Base-by-base conservation (phyloP, 2,329 filamentous ascomycete genomes). In the Gnomoniopsis sp. region DNA sequence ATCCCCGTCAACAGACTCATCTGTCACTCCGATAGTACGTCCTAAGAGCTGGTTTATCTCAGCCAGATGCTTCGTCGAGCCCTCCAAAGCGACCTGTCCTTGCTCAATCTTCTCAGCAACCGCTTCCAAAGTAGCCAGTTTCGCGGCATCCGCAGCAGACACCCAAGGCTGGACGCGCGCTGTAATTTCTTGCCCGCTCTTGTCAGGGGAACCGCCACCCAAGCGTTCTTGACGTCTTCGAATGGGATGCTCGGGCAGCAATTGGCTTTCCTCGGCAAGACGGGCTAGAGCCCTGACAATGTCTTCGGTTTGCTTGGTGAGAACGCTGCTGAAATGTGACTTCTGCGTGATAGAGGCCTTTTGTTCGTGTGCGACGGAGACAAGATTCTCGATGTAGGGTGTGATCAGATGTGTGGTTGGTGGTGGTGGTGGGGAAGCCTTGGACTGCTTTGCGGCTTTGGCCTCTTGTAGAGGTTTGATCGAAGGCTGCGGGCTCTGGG, bases 251-350 rank as follows among this genome's bases (percentile, higher is more conserved):
- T 75, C 71, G 1, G 79, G 79, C 14, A 88, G 75, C 17, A 88
- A 72, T 62, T 86, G 83, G 65, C 85, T 88, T 66, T 88, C 85
- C 51, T 88, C 81, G 12, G 79, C 77, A 2, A 88, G 72, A 58
- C 79, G 82, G 51, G 79, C 77, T 8, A 88, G 71, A 1, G 72
- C 68, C 67, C 82, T 78, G 54, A 74, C 73, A 15, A 76, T 75
- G 12, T 84, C 79, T 60, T 80, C 79, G 22, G 76, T 73, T 62
- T 85, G 78, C 62, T 77, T 81, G 21, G 76, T 68, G 14, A 88
- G 70, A 17, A 74, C 68, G 17, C 75, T 67, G 59, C 78, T 82
- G 50, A 86, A 71, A 66, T 87, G 79, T 0, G 83, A 77, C 64
- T 86, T 87, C 63, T 87, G 81, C 34, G 80, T 71, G 48, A 86